A percentile compares a stretch with the other conserved stretches of the same genome.
These are phyloP conservation scores for Sclerotinia minor DNA, from an alignment of 2,329 filamentous ascomycete species.

Conservation along the genomic window DNA sequence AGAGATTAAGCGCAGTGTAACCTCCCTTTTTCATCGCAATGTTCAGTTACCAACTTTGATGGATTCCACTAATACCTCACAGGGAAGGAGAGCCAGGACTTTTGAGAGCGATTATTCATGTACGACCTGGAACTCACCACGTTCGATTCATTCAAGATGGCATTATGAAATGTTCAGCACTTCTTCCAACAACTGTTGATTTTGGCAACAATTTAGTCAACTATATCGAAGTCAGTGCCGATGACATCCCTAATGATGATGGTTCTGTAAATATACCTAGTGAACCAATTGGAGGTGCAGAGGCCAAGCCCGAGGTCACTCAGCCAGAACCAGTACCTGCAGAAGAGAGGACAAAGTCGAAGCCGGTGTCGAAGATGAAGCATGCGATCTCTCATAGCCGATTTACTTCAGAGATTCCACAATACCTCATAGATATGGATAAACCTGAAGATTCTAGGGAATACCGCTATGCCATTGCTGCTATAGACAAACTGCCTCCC, in stretches of 20 bases:
- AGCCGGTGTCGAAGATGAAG: conserved; percentile 52
- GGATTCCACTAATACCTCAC: conserved; percentile 24
- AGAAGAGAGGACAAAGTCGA: conserved; percentile 42
- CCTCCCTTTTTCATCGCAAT: conserved; percentile 24
- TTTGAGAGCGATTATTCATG: conserved; percentile 75
- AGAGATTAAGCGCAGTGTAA: conserved; percentile 81
- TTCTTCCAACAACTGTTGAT: conserved; percentile 91
- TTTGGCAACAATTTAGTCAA: conserved; percentile 98
- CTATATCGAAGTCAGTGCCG: conserved; percentile 89
- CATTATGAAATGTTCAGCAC: conserved; percentile 84
- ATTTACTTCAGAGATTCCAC: conserved; percentile 75
- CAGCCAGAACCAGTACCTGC: conserved; percentile 40
- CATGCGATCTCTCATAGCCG: conserved; percentile 55
- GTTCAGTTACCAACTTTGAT: background rate
- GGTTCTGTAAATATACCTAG: conserved; percentile 27
- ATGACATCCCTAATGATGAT: conserved; percentile 56
- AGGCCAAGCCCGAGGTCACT: conserved; percentile 19
- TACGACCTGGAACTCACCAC: conserved; percentile 93
- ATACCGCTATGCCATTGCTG: conserved; percentile 72
- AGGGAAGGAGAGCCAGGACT: conserved; percentile 55
- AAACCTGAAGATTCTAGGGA: conserved; percentile 73
- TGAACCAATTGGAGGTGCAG: conserved; percentile 28
- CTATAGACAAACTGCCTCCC: conserved; percentile 75
- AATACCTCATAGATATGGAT: conserved; percentile 84
- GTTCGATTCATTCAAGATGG: conserved; percentile 94